A percentile compares a stretch with the other conserved stretches of the same genome.
Evolutionary conservation across 2,329 filamentous ascomycete species (phyloP).

Genomic region (Geosmithia flava): DNA sequence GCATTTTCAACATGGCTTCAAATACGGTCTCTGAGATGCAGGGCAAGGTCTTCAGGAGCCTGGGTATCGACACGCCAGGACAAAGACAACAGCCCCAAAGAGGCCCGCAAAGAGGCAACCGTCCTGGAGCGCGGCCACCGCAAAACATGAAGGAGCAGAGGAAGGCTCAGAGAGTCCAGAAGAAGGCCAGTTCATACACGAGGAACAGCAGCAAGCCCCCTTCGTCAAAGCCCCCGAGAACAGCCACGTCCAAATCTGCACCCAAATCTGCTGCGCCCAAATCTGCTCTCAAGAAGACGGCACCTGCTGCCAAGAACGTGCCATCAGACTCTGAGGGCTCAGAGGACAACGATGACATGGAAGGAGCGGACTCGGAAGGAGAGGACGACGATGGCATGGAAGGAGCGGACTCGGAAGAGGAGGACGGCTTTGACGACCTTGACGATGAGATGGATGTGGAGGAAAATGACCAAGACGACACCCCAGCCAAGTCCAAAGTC

Average conservation of each 20-base stretch:
- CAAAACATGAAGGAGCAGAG: slow-evolving; percentile 49
- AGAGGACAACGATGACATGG: not conserved
- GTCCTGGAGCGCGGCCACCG: slow-evolving; percentile 7
- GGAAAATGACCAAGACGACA: not conserved
- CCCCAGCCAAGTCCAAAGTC: slow-evolving; percentile 10
- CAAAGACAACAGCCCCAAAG: slow-evolving; percentile 1
- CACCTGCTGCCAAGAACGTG: not conserved
- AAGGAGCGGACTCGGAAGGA: slow-evolving; percentile 10
- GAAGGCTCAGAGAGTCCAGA: slow-evolving; percentile 51
- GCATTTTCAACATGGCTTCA: slow-evolving; percentile 7
- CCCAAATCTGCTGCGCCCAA: not conserved
- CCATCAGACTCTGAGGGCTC: not conserved
- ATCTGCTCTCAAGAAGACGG: not conserved
- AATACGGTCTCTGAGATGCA: slow-evolving; percentile 19
- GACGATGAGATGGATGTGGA: not conserved
- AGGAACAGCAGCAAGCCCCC: slow-evolving; percentile 4
- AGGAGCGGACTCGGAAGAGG: slow-evolving; percentile 5
- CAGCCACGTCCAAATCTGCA: not conserved
- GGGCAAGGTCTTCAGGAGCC: slow-evolving; percentile 22
- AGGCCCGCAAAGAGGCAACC: slow-evolving; percentile 1
- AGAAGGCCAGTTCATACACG: slow-evolving; percentile 32
- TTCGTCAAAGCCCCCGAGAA: not conserved
- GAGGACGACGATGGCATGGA: slow-evolving; percentile 9
- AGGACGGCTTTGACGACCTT: slow-evolving; percentile 9
- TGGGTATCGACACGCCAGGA: slow-evolving; percentile 18